Evolutionary conservation across 2,329 filamentous ascomycete genomes (phyloP), one percentile per base, ranked within the genome.

Genomic region (Metarhizium brunneum): DNA sequence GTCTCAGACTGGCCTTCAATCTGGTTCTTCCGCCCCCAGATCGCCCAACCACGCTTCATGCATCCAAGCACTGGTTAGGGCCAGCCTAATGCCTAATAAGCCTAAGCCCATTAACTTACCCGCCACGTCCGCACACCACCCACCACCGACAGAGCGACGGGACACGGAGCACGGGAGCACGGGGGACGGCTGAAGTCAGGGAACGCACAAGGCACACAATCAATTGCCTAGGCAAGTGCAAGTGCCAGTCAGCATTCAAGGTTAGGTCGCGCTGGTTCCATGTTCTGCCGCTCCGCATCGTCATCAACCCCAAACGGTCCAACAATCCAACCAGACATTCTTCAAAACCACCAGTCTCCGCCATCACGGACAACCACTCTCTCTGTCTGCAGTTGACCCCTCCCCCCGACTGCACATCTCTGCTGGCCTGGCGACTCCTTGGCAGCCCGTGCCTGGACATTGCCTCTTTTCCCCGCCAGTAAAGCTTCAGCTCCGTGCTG

Each of bases 221-320:
- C 25, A 25, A 25, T 25, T 25, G 25, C 25, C 25, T 25, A 25
- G 25, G 25, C 25, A 25, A 25, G 25, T 25, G 25, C 25, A 25
- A 25, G 25, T 25, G 25, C 25, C 14, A 18, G 40, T 18, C 40
- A 35, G 32, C 32, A 25, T 4, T 25, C 25, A 25, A 25, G 25
- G 25, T 25, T 35, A 8, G 32, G 10, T 35, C 32, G 10, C 14
- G 2, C 8, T 11, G 38, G 38, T 20, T 45, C 42, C 18, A 20
- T 20, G 42, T 20, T 48, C 45, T 48, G 45, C 45, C 45, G 50
- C 50, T 56, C 54, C 45, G 54, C 54, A 53, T 53, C 54, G 54
- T 56, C 54, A 56, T 56, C 50, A 49, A 50, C 49, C 20, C 18
- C 7, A 20, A 48, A 45, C 47, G 25, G 25, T 25, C 25, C 25